These are phyloP conservation scores for Heteromeles arbutifolia DNA, from an alignment of 306 rosid genomes.

Conservation along the genomic window DNA sequence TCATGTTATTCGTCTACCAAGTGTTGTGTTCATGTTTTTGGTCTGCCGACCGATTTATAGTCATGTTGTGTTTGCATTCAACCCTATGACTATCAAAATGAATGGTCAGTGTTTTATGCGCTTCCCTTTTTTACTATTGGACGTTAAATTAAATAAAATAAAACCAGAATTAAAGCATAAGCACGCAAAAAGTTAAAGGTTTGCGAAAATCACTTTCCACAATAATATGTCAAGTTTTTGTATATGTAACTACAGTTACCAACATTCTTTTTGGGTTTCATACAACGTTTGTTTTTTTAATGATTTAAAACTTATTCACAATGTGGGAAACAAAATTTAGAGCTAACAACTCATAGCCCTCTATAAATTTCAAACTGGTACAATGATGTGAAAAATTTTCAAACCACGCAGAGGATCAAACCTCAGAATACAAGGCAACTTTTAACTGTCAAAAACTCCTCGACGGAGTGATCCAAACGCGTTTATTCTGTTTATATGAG, in stretches of 20 bases:
- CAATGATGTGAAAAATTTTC: neutral
- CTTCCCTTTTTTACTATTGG: no score
- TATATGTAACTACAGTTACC: neutral
- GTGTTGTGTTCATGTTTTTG: no score
- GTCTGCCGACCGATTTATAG: neutral
- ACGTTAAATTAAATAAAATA: no score
- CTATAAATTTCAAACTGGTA: neutral
- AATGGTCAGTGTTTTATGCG: no score
- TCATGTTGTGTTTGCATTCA: neutral
- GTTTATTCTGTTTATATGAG: conserved; percentile 48
- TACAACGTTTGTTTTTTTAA: neutral
- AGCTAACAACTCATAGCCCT: neutral
- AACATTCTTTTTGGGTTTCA: neutral
- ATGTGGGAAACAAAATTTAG: neutral
- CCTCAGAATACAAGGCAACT: conserved; percentile 27
- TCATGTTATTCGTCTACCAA: no score
- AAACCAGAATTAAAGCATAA: no score
- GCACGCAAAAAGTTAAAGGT: no score
- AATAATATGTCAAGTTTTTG: neutral
- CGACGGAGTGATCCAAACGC: conserved; percentile 31
- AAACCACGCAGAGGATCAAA: conserved; percentile 18
- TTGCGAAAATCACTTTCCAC: neutral
- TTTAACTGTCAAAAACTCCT: conserved; percentile 28
- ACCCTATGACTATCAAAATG: no score
- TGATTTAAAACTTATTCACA: neutral